phyloP scores from a whole-genome alignment of 1,139 yeast species.

The Geotrichum siamense region DNA sequence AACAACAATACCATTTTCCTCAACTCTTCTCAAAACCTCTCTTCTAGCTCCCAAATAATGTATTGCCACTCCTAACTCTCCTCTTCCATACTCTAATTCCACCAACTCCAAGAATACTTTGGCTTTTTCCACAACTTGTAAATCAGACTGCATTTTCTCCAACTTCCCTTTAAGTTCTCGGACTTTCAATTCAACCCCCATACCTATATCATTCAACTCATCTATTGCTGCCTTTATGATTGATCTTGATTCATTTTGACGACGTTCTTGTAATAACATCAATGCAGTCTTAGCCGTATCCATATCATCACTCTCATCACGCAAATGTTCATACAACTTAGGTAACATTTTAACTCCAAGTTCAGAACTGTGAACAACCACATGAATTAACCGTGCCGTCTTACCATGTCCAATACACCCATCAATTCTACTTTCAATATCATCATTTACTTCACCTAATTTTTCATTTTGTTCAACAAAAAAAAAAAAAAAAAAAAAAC shows the following conservation, averaged over 20 bases:
- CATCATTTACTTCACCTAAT: too few relatives aligned
- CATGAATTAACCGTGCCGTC: constrained; percentile 11
- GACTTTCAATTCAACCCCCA: constrained; percentile 2
- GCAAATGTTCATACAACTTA: constrained; percentile 2
- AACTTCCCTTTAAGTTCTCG: not conserved
- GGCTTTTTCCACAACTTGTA: constrained; percentile 4
- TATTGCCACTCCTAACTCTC: constrained; percentile 13
- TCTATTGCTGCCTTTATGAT: constrained; percentile 3
- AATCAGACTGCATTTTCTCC: not conserved
- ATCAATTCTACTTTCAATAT: constrained; percentile 3
- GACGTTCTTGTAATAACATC: not conserved
- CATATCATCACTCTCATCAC: not conserved
- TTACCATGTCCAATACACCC: constrained; percentile 15
- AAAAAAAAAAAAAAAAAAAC: too few relatives aligned
- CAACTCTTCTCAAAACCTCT: constrained; percentile 5
- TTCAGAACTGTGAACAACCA: constrained; percentile 5
- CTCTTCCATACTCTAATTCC: constrained; percentile 10
- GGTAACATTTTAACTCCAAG: constrained; percentile 3
- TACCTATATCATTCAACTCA: not conserved
- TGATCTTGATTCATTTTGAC: too few relatives aligned
- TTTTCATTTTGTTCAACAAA: too few relatives aligned
- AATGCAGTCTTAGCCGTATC: not conserved
- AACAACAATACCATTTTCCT: not conserved
- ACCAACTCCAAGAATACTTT: constrained; percentile 7
- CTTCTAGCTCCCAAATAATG: constrained; percentile 9